phyloP scores from a whole-genome alignment of 2,329 filamentous ascomycete species.

The Albifimbria verrucaria region DNA sequence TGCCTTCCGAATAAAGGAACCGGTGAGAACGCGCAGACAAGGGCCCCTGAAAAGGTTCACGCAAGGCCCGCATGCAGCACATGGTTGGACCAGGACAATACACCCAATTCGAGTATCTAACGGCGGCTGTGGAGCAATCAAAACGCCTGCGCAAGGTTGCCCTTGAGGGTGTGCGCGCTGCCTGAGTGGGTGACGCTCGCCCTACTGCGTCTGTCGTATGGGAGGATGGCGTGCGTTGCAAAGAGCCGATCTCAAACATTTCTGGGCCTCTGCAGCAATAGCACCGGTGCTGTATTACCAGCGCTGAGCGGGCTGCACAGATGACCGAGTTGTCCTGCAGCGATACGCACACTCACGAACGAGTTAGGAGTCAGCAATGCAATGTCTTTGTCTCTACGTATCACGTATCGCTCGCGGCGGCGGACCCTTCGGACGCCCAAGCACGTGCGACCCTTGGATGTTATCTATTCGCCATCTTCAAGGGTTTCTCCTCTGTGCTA shows the following conservation, averaged over 20 bases:
- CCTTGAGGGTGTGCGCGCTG: neutral
- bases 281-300: neutral
- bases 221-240: neutral
- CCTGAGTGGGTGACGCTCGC: no score
- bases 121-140: neutral
- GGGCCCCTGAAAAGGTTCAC: conserved; percentile 16
- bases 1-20: conserved; percentile 30
- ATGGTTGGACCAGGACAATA: neutral
- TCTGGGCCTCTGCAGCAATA: neutral
- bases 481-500: no score
- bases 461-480: no score
- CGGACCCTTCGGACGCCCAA: no score
- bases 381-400: no score
- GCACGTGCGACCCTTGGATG: no score
- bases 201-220: neutral
- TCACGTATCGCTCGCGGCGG: no score
- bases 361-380: no score
- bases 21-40: conserved; percentile 23
- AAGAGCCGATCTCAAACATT: neutral
- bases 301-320: neutral
- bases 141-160: neutral
- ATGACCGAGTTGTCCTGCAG: neutral
- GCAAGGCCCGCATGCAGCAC: neutral
- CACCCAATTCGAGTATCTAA: neutral
- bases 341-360: no score